Base-by-base conservation (phyloP, 495 filamentous ascomycete species). In the Daldinia concentrica region DNA sequence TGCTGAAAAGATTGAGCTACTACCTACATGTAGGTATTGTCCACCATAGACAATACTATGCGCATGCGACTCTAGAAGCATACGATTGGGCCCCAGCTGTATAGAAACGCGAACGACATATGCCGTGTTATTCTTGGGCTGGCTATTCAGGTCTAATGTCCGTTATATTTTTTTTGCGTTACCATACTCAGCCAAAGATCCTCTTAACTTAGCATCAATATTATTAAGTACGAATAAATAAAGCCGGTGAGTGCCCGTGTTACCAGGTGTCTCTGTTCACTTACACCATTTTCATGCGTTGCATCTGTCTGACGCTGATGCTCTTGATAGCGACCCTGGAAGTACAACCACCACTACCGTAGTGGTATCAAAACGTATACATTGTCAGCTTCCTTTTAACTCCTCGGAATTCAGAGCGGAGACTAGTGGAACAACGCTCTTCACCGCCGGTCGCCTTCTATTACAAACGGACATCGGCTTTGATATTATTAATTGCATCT, bases 371-470 rank as follows among this genome's bases (percentile, higher is more conserved):
- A 24, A 48, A 22, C n/a, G 17, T 48, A 66, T 60, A 66, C 41
- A 41, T 34, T 62, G 58, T 69, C 71, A 73, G 57, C 66, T 62
- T 63, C 41, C 57, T 57, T 57, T 27, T 27, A 1, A 41, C 34
- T 58, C 32, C 15, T 58, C 32, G 24, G 50, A 48, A 26, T 43
- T 41, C 57, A 61, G 52, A 60, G 52, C 56, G 57, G 71, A 66
- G 36, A 50, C 41, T 69, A 24, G 66, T 69, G 57, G 50, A 62
- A 73, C 62, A 62, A 48, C 22, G 37, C 27, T 26, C 22, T 63
- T 73, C 71, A 69, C 66, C 71, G 71, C 66, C 52, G 58, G 66
- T 66, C 66, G 32, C 66, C n/a, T 15, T 66, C 32, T 55, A 57
- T 59, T 29, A 9, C 26, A 45, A 39, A 29, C 58, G 66, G 65